Evolutionary conservation across 805 yeast genomes (phyloP).

Genomic region (Wickerhamomyces ciferrii): DNA sequence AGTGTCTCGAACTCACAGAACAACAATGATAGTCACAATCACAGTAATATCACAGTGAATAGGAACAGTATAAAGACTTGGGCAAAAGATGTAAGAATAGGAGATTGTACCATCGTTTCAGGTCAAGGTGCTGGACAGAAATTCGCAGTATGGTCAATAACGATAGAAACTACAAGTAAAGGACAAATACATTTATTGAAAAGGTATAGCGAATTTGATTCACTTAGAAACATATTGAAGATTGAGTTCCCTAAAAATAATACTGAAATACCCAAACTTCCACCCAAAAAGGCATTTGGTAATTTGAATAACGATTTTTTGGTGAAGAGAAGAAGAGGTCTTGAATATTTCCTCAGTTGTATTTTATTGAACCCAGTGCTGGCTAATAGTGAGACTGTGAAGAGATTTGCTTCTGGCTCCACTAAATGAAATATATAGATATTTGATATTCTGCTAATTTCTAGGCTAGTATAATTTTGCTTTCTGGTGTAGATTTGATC

Average conservation of each 20-base stretch:
- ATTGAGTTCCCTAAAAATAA: conserved; percentile 28
- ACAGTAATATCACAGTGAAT: not conserved
- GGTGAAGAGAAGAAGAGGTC: conserved; percentile 32
- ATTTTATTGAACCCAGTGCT: conserved; percentile 37
- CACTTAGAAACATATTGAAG: conserved; percentile 35
- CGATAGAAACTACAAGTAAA: conserved; percentile 28
- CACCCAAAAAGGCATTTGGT: conserved; percentile 33
- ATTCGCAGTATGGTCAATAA: conserved; percentile 38
- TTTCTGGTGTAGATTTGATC: not conserved
- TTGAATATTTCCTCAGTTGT: conserved; percentile 39
- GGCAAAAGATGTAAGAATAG: conserved; percentile 34
- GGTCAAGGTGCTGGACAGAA: conserved; percentile 26
- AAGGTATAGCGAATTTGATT: conserved; percentile 61
- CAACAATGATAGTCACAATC: not conserved
- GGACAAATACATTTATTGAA: conserved; percentile 40
- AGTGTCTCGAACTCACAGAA: not conserved
- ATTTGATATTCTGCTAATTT: no score
- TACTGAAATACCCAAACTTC: conserved; percentile 38
- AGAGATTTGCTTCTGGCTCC: conserved; percentile 18
- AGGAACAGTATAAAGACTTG: conserved; percentile 17
- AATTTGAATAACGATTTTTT: conserved; percentile 26
- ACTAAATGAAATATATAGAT: not conserved
- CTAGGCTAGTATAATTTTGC: no score
- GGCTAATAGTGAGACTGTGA: conserved; percentile 26
- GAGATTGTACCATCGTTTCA: conserved; percentile 31